Evolutionary conservation across 805 yeast species (phyloP).

Genomic region (Yarrowia hollandica): DNA sequence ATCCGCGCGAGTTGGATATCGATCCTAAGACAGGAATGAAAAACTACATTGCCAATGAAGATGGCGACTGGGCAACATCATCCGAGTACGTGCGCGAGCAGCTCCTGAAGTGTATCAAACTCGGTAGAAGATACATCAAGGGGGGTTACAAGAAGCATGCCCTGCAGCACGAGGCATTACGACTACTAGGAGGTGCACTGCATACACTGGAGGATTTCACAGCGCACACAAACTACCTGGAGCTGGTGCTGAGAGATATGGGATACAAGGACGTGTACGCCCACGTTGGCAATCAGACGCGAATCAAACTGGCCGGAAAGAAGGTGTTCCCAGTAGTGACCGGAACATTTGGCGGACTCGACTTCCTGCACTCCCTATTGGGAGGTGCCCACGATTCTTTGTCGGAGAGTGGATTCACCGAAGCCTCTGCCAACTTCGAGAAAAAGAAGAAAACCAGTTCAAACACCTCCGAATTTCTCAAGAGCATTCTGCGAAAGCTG

Average conservation of each 20-base stretch:
- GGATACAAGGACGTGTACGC: constrained; percentile 35
- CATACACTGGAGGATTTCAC: constrained; percentile 37
- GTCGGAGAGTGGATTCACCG: constrained; percentile 35
- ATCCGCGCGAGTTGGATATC: constrained; percentile 33
- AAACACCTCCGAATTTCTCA: constrained; percentile 26
- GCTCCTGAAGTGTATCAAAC: constrained; percentile 32
- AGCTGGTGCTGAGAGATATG: constrained; percentile 33
- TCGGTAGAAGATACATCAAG: constrained; percentile 31
- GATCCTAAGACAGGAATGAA: constrained; percentile 37
- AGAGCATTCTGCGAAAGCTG: constrained; percentile 19
- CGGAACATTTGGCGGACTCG: constrained; percentile 37
- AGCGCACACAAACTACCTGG: constrained; percentile 35
- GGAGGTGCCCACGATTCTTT: constrained; percentile 36
- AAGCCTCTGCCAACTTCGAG: constrained; percentile 31
- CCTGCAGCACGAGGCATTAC: constrained; percentile 32
- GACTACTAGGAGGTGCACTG: constrained; percentile 35
- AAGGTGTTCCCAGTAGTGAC: constrained; percentile 36
- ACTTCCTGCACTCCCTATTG: constrained; percentile 35
- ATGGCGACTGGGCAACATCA: constrained; percentile 35
- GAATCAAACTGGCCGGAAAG: constrained; percentile 32
- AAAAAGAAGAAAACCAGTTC: constrained; percentile 20
- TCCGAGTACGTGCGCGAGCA: constrained; percentile 33
- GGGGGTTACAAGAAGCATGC: constrained; percentile 27
- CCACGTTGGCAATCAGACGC: constrained; percentile 35
- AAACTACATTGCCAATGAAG: constrained; percentile 36